Evolutionary conservation across 768 basidiomycete genomes (phyloP), one percentile per base, ranked within the genome.

Genomic region (Neoboletus magnificus): DNA sequence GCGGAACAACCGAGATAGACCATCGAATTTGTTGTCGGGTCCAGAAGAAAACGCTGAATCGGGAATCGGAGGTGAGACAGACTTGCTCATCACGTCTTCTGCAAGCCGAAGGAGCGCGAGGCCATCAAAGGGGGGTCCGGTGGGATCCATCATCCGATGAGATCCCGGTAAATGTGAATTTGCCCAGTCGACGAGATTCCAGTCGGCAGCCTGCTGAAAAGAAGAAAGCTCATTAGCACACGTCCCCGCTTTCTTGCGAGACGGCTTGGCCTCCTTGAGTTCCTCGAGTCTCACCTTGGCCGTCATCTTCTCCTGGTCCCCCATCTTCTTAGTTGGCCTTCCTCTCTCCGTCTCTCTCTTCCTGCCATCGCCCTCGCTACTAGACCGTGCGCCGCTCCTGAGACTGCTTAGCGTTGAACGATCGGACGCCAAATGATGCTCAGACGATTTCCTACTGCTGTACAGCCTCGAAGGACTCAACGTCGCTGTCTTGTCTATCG

Each of bases 1-100:
- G 71, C 96, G 93, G 72, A 96, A 96, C 53, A 95, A 75, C 56
- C 82, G 78, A 76, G 96, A 93, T 29, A 96, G 76, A 16, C 93
- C 92, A 27, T 93, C 91, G 18, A 96, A 75, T 61, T 88, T 91
- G 60, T 95, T 87, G 66, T 93, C 88, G 11, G 80, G 72, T 39
- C 80, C 81, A 11, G 75, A 67, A 3, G 87, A 87, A 76, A 97
- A 96, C 0, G 87, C 85, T 1, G 84, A 82, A 62, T 93, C 90
- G 1, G 85, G 84, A 2, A 93, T 85, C 13, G 87, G 81, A 15
- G 91, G 89, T n/a, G 81, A 82, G 0, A 81, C 75, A 0, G 86
- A 76, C 53, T 77, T 76, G 32, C 84, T 84, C 67, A 84, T 85
- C 73, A 91, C 83, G 22, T 84, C 81, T 71, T 97, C 94, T 1